Evolutionary conservation across 1,284 basidiomycete species (phyloP), one percentile per base, ranked within the genome.

Genomic region (Boletus sp.): DNA sequence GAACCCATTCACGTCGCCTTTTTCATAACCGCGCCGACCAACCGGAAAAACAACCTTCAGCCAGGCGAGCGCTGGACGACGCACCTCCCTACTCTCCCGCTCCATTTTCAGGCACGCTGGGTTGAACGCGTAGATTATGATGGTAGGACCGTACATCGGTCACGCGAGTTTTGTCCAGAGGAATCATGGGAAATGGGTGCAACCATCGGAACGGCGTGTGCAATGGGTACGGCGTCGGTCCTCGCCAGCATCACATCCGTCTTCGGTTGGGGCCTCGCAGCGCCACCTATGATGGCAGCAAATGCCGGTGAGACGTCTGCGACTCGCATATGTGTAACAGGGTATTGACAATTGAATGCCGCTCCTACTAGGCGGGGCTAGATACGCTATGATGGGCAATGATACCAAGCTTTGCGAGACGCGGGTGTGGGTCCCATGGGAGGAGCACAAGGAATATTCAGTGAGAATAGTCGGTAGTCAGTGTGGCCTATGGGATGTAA

Each of bases 91-190:
- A 67, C 57, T 3, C 57, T 67, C 27, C 66, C 67, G 0, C 66
- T 64, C 15, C n/a, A 59, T 36, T 67, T 69, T 15, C 65, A 69
- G 18, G 65, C 53, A 1, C 53, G 61, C 3, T 66, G 66, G 65
- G 62, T 43, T 1, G 51, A 66, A 33, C 54, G 58, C 11, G n/a
- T 20, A 8, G 61, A 63, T 33, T 2, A 33, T 36, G 55, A 64
- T 27, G 39, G 12, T 7, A 55, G 58, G 15, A 12, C 18, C 8
- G 36, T 42, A 24, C 42, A 51, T 43, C 57, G 46, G 16, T 66
- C 64, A 1, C 29, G 29, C 29, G 9, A 31, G 29, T 31, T 31
- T 31, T 9, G 29, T 31, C 29, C 29, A 31, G 9, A 31, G 29
- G 29, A 31, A 9, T 9, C 29, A 11, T 31, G 8, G 29, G 9